phyloP scores from a whole-genome alignment of 108 stramenopile species.

The Chaetoceros tenuissimus region DNA sequence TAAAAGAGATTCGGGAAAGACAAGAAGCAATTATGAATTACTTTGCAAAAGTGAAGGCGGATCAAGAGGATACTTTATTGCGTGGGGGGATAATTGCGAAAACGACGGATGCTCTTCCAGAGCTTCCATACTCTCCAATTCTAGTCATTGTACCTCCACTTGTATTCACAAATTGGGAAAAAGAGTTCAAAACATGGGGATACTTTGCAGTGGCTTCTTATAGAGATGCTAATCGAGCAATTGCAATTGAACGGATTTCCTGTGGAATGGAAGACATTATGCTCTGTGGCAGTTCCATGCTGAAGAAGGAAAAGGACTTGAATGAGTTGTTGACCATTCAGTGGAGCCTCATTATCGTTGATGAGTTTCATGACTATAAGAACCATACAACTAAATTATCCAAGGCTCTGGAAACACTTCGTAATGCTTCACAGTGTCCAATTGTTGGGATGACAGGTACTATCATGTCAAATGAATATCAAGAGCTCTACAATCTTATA shows the following conservation, averaged over 20 bases:
- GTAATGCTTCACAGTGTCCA: constrained; percentile 11
- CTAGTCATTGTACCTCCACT: constrained; percentile 69
- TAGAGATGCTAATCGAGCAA: constrained; percentile 12
- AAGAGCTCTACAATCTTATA: constrained; percentile 64
- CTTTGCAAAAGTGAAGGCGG: too few relatives aligned
- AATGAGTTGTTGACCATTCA: constrained; percentile 20
- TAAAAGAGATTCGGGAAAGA: constrained; percentile 4
- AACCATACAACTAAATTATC: constrained; percentile 9
- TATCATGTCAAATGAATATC: constrained; percentile 61
- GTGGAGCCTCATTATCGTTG: constrained; percentile 78
- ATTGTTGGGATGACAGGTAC: constrained; percentile 55
- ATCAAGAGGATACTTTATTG: too few relatives aligned
- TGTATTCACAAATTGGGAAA: constrained; percentile 61
- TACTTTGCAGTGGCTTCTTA: constrained; percentile 63
- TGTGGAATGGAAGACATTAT: constrained; percentile 60
- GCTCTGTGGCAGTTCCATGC: constrained; percentile 42
- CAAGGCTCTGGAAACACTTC: constrained; percentile 25
- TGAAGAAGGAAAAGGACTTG: constrained; percentile 28
- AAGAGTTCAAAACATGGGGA: constrained; percentile 62
- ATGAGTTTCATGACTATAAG: constrained; percentile 81
- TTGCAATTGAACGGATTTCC: constrained; percentile 34
- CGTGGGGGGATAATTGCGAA: too few relatives aligned
- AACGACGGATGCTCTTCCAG: too few relatives aligned
- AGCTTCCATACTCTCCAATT: constrained; percentile 62
- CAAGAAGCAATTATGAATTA: not conserved